These are phyloP conservation scores for Euryodendron excelsum DNA, from an alignment of 148 eudicot genomes.

Conservation along the genomic window DNA sequence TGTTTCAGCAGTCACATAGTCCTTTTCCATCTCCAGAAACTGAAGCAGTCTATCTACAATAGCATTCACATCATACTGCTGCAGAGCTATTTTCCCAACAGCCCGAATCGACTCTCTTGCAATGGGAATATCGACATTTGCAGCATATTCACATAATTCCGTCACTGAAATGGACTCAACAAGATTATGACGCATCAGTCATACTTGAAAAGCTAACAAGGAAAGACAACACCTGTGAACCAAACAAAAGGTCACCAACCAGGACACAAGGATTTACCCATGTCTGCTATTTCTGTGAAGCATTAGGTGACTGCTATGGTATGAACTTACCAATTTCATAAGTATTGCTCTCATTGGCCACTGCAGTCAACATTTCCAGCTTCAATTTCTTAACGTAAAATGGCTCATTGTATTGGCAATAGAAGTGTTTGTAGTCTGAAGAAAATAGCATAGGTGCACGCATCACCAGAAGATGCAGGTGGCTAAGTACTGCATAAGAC, in stretches of 20 bases:
- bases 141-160: conserved; percentile 96
- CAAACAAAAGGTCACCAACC: neutral
- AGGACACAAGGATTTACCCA: conserved; percentile 3
- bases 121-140: conserved; percentile 93
- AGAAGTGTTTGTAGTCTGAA: conserved; percentile 95
- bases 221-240: neutral
- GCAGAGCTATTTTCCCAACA: conserved; percentile 97
- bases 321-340: conserved; percentile 77
- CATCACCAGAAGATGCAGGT: conserved; percentile 93
- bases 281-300: conserved; percentile 12
- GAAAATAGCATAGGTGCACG: conserved; percentile 97
- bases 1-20: conserved; percentile 97
- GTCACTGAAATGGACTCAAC: conserved; percentile 65
- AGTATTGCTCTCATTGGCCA: conserved; percentile 92
- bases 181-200: conserved; percentile 21
- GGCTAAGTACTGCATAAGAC: conserved; percentile 90
- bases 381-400: conserved; percentile 96
- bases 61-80: conserved; percentile 99
- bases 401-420: conserved; percentile 95
- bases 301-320: neutral
- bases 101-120: conserved; percentile 98
- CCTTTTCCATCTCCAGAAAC: conserved; percentile 99
- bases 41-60: conserved; percentile 98
- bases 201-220: conserved; percentile 10
- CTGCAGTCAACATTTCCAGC: conserved; percentile 98